Evolutionary conservation across 202 grass and related monocot species (phyloP).

Genomic region (Elaeis oleifera): DNA sequence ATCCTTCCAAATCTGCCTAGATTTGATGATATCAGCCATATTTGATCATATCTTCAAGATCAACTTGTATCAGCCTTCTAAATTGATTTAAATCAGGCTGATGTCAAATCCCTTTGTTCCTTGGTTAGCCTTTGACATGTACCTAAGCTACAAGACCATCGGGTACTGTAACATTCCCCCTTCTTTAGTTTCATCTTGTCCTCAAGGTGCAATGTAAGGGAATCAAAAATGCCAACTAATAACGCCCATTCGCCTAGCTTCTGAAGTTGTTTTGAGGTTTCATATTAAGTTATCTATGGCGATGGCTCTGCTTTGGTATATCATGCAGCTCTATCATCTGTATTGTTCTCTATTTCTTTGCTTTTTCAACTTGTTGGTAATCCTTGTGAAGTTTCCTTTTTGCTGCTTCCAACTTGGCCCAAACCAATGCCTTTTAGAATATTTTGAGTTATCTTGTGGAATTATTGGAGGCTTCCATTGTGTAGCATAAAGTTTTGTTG

Average conservation of each 20-base stretch:
- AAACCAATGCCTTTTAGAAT: constrained; percentile 20
- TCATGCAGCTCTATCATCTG: constrained; percentile 88
- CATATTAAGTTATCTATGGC: not conserved
- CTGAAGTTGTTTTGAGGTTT: constrained; percentile 35
- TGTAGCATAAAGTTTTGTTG: constrained; percentile 14
- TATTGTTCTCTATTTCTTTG: constrained; percentile 83
- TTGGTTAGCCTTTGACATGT: too few relatives aligned
- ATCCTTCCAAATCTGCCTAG: too few relatives aligned
- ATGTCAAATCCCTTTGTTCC: too few relatives aligned
- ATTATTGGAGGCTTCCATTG: constrained; percentile 18
- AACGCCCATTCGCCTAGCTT: constrained; percentile 37
- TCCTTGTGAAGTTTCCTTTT: constrained; percentile 84
- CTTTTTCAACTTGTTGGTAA: constrained; percentile 88
- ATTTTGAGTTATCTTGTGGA: constrained; percentile 34
- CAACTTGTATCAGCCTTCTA: too few relatives aligned
- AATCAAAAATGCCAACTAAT: constrained; percentile 3
- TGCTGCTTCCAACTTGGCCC: constrained; percentile 45
- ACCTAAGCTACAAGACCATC: too few relatives aligned
- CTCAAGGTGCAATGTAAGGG: too few relatives aligned
- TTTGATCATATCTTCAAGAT: too few relatives aligned
- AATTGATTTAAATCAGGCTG: too few relatives aligned
- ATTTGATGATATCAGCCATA: too few relatives aligned
- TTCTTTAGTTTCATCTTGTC: too few relatives aligned
- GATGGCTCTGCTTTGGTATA: constrained; percentile 26
- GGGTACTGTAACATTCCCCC: too few relatives aligned